Conservation (phyloP, 2,329 filamentous ascomycete genomes). For the Rhinocladiella mackenziei region DNA sequence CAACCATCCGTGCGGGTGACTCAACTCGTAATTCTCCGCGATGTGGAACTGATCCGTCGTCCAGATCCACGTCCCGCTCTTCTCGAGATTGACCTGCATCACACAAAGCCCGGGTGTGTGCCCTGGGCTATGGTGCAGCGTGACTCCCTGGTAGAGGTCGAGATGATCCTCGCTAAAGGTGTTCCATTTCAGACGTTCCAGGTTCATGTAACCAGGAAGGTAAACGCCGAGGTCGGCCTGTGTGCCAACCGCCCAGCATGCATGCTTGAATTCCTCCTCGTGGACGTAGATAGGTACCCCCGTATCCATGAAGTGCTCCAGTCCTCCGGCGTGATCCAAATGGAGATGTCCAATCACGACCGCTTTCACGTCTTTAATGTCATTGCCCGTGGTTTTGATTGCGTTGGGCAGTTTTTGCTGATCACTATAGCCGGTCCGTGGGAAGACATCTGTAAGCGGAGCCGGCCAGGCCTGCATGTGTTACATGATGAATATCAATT, state of each 20-base stretch:
- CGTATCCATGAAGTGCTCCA: constrained; percentile 44
- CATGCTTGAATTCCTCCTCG: constrained; percentile 46
- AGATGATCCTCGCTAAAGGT: constrained; percentile 41
- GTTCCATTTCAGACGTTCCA: constrained; percentile 42
- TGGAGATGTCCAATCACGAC: constrained; percentile 48
- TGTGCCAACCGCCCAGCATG: constrained; percentile 45
- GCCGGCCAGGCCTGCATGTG: constrained; percentile 35
- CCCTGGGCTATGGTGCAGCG: constrained; percentile 36
- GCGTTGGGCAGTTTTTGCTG: constrained; percentile 37
- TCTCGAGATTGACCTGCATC: constrained; percentile 38
- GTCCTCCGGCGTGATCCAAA: constrained; percentile 47
- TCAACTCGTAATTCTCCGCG: constrained; percentile 38
- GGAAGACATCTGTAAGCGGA: constrained; percentile 39
- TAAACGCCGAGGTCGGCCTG: constrained; percentile 42
- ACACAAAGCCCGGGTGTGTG: constrained; percentile 38
- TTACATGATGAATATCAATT: constrained; percentile 25
- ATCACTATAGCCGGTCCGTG: constrained; percentile 35
- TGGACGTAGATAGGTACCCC: constrained; percentile 47
- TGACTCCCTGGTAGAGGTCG: constrained; percentile 41
- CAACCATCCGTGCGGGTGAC: constrained; percentile 37
- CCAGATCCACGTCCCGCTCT: constrained; percentile 40
- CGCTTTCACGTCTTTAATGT: constrained; percentile 46
- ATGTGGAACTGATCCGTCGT: constrained; percentile 43
- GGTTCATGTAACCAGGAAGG: constrained; percentile 35
- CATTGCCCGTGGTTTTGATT: constrained; percentile 39